phyloP scores from a whole-genome alignment of 2,329 filamentous ascomycete genomes.

The Stagonosporopsis vannaccii region DNA sequence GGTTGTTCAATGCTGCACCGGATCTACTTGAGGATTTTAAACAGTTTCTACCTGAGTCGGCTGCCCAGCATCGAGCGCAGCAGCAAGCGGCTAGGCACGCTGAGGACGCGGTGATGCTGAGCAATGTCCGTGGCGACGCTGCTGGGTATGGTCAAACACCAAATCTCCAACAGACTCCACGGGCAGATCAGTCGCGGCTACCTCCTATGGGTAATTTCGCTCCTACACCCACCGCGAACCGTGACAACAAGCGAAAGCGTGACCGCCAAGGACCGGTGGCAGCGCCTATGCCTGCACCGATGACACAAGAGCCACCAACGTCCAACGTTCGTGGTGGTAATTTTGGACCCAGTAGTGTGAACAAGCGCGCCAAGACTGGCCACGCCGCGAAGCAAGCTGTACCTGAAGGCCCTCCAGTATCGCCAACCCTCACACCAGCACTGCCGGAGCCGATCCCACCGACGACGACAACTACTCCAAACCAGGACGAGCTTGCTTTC shows the following conservation, averaged over 20 bases:
- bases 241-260: conserved; percentile 86
- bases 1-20: conserved; percentile 88
- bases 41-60: conserved; percentile 94
- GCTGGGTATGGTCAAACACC: conserved; percentile 54
- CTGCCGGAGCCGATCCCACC: conserved; percentile 88
- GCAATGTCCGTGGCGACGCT: conserved; percentile 65
- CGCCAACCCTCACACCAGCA: conserved; percentile 86
- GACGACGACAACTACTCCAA: conserved; percentile 74
- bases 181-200: conserved; percentile 62
- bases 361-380: conserved; percentile 76
- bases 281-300: conserved; percentile 43
- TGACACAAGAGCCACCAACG: conserved; percentile 43
- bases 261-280: conserved; percentile 64
- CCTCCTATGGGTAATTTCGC: conserved; percentile 96
- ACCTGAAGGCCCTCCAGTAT: conserved; percentile 69
- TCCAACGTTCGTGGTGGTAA: conserved; percentile 39
- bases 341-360: conserved; percentile 39
- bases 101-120: conserved; percentile 74
- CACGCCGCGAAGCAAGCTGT: conserved; percentile 64
- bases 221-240: conserved; percentile 79
- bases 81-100: conserved; percentile 69
- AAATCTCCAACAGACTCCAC: conserved; percentile 58
- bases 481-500: conserved; percentile 85
- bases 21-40: conserved; percentile 98
- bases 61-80: conserved; percentile 64